Evolutionary conservation across 768 basidiomycete species (phyloP).

Genomic region (Kwoniella dejecticola): DNA sequence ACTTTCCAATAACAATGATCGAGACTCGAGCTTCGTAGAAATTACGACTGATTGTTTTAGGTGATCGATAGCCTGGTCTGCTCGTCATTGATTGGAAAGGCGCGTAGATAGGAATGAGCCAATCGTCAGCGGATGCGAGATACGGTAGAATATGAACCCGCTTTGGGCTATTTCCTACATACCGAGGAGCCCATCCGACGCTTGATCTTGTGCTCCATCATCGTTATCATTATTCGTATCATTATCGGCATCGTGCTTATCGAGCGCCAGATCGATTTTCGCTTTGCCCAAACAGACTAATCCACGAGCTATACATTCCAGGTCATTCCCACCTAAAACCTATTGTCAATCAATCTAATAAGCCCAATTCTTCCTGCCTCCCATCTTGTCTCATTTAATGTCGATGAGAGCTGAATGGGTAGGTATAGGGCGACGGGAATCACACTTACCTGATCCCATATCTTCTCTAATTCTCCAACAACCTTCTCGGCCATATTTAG

Average conservation of each 20-base stretch:
- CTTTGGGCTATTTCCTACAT: conserved; percentile 3
- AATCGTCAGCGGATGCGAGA: too few relatives aligned
- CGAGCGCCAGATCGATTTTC: conserved; percentile 24
- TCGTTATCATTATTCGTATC: background rate
- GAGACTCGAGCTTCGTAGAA: conserved; percentile 20
- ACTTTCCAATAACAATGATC: conserved; percentile 12
- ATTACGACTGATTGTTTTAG: conserved; percentile 14
- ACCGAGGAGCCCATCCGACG: too few relatives aligned
- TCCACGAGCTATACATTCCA: conserved; percentile 27
- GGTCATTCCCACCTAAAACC: conserved; percentile 25
- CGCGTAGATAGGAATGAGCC: too few relatives aligned
- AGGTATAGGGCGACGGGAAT: too few relatives aligned
- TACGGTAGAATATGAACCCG: too few relatives aligned
- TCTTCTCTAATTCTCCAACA: conserved; percentile 24
- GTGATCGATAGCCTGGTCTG: conserved; percentile 9
- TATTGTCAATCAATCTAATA: background rate
- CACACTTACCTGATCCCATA: conserved; percentile 43
- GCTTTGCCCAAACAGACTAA: conserved; percentile 35
- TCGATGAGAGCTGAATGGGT: background rate
- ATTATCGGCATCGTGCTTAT: too few relatives aligned
- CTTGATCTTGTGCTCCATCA: background rate
- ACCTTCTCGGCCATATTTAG: conserved; percentile 34
- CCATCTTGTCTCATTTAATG: background rate
- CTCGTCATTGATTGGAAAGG: background rate
- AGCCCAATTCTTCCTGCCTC: background rate